Base-by-base conservation (phyloP, 1,284 basidiomycete genomes). In the Ceratobasidium theobromae region DNA sequence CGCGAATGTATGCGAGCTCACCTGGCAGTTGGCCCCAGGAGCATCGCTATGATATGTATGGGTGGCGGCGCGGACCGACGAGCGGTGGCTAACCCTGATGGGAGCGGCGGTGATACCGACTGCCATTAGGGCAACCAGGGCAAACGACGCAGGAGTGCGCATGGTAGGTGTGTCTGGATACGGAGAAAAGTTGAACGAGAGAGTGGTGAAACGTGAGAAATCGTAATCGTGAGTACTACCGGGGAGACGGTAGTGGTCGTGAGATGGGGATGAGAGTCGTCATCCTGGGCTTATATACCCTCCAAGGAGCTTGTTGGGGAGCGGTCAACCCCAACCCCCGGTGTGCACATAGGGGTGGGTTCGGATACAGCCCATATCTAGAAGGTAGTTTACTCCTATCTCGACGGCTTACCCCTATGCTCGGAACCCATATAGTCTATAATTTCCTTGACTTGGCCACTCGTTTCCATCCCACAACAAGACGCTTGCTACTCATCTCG, bases 41-140 rank as follows among this genome's bases (percentile, higher is more conserved):
- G 25, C 16, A 38, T 8, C 35, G 16, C 9, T 38, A 38, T 38
- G 35, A 16, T 38, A 35, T 3, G 28, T 40, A 12, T 21, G 53
- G 30, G 35, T 11, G 38, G n/a, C 38, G 23, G 12, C 40, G 12
- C 25, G 25, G 30, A 23, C 3, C 11, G 35, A 4, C 38, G 53
- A 18, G 35, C 16, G 35, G 35, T 16, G 41, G 9, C 8, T 11
- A n/a, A 23, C 14, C 11, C 30, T 28, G 18, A 58, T 58, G 30
- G 45, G 57, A 23, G 57, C 45, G 14, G 57, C 57, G 35, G 32
- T 27, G 30, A n/a, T 27, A 32, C 23, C 57, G 21, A 60, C 45
- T 12, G 45, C 57, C 57, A 60, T 60, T 14, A 60, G 43, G 43
- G 57, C 18, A n/a, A 60, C 46, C 18, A 60, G 45, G 11, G 45